Evolutionary conservation across 2,329 filamentous ascomycete genomes (phyloP), one percentile per base, ranked within the genome.

Genomic region (Calonectria fujianensis): DNA sequence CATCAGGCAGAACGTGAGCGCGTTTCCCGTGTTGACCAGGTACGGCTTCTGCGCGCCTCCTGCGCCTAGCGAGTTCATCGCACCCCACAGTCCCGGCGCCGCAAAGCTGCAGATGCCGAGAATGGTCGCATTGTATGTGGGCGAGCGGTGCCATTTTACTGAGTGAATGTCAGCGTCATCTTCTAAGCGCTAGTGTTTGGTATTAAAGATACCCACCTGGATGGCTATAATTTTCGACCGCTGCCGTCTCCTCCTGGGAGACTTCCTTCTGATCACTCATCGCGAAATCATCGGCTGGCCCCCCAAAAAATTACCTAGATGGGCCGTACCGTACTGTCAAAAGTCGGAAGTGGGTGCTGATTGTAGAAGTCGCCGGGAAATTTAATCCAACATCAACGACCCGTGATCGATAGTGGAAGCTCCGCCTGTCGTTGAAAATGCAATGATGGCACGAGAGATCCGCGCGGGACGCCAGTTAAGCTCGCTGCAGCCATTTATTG

Each of bases 1-100:
- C 83, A 89, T 84, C 31, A 88, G 79, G 4, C 84, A 86, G 63
- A 89, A 90, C 4, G 89, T 86, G 4, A 90, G 82, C 0, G 88
- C 86, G 73, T 90, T 90, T 18, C 87, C 88, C 0, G 88, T 87
- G 79, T 94, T 94, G 67, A 94, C 91, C 0, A 94, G 87, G 76
- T 91, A 89, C 0, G 93, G 93, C 24, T 88, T 88, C 75, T 91
- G 88, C 29, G 90, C 87, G 1, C 93, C 93, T 67, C 81, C 81
- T 10, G 80, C 81, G 7, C 81, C 81, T 1, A 82, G 59, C 1
- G 80, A 80, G 70, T 82, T 82, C 78, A 82, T 83, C 3, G 82
- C 82, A 4, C 80, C 77, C 80, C 81, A 82, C 3, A 82, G 64
- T 3, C 81, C 81, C 0, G 81, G 81, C 0, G 81, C 81, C 0